Base-by-base conservation (phyloP, 331 rosid species). In the Malus hybrid region DNA sequence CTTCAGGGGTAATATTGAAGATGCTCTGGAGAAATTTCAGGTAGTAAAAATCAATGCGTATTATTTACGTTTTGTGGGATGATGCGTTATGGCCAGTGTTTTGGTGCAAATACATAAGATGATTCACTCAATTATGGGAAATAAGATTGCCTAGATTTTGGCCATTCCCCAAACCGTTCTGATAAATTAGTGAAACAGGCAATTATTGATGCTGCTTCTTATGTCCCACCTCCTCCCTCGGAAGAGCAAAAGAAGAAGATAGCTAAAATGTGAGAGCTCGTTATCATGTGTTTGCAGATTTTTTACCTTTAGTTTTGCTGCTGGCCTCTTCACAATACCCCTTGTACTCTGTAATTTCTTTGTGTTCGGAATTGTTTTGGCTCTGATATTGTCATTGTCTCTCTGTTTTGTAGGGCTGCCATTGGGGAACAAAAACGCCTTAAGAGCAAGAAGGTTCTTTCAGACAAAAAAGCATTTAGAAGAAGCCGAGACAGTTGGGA, bases 221-320 rank as follows among this genome's bases (percentile, higher is more conserved):
- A 93, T 80, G 94, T 93, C 63, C 97, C 96, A 33, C 97, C 97
- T 42, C 97, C 97, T 76, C 97, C 97, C 79, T 88, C 97, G 10
- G 97, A 87, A 78, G 97, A 88, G 82, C 96, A 93, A 80, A 93
- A 93, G 90, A 93, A 93, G 90, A 93, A 90, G 83, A 88, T 93
- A 44, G 91, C 87, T 4, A 90, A 93, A 86, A 70, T 90, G 97
- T 93, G 77, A 90, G 88, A 69, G 48, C 78, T 67, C 8, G 31
- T 46, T 59, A 16, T 28, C 27, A 16, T 61, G 29, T 20, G 50
- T 19, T 6, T 70, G 18, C 65, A 44, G 29, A 3, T 36, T 71
- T 19, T 28, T 75, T n/a, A 22, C 44, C 48, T 13, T 27, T 60
- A 20, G 14, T 60, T 8, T 29, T 29, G 22, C 19, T 36, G 5